Base-by-base conservation (phyloP, 1,284 basidiomycete genomes). In the Pterulicium gracile region DNA sequence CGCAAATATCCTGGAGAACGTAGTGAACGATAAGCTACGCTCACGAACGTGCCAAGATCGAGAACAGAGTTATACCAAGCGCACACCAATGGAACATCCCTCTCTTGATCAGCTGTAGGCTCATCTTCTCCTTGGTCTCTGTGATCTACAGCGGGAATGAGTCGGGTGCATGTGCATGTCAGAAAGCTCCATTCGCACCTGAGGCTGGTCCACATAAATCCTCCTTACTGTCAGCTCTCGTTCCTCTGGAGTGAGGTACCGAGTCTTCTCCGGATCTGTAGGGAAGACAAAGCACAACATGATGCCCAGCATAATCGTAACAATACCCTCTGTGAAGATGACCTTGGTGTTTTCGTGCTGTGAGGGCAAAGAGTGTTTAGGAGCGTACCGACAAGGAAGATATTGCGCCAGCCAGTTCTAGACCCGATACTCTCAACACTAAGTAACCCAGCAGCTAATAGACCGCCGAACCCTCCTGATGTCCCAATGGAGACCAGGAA, bases 291-390 rank as follows among this genome's bases (percentile, higher is more conserved):
- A 19, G 17, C 4, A 17, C 19, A 43, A 21, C 14, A 43, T 7
- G 5, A 43, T 21, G 5, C 42, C 42, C 20, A 20, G 17, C 7
- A 12, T 21, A 12, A 23, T 17, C 4, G 42, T 43, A 7, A 43
- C 23, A 23, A 43, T 24, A 21, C 42, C 42, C 42, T 43, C 42
- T n/a, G n/a, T n/a, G n/a, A n/a, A n/a, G n/a, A n/a, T n/a, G n/a
- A n/a, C n/a, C n/a, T n/a, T n/a, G n/a, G n/a, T n/a, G n/a, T n/a
- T n/a, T n/a, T n/a, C n/a, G n/a, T n/a, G n/a, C n/a, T n/a, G n/a
- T n/a, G n/a, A n/a, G n/a, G n/a, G n/a, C n/a, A n/a, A n/a, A n/a
- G n/a, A n/a, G n/a, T n/a, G n/a, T n/a, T n/a, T n/a, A n/a, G n/a
- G n/a, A n/a, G n/a, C n/a, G n/a, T 17, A 41, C 39, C 39, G 18